Base-by-base conservation (phyloP, 2,329 filamentous ascomycete species). In the Penicillium sp. region DNA sequence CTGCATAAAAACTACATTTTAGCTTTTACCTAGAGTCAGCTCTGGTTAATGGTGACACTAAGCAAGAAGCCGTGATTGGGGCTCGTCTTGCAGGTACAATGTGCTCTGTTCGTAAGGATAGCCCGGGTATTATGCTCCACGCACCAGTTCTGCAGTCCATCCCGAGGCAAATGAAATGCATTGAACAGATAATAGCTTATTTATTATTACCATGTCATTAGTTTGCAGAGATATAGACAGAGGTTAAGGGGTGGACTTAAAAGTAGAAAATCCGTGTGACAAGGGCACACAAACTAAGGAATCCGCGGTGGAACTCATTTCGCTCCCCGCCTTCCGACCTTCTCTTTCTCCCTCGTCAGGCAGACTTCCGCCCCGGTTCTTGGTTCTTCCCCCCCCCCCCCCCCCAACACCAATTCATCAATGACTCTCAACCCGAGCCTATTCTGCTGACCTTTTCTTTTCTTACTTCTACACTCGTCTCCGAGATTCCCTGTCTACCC, bases 291-390 rank as follows among this genome's bases (percentile, higher is more conserved):
- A 62, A 61, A 62, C 54, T 29, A 21, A 43, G 33, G 24, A 42
- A 39, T 33, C 29, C 16, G 29, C 14, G 22, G 48, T 50, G 48
- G 48, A 50, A 50, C 48, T 42, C 48, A 50, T 56, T 50, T 62
- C 50, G 59, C 69, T 73, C 71, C 67, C 71, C 69, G 69, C 68
- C 69, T 73, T 71, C 68, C 65, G 67, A 65, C 64, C 68, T 65
- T 63, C 65, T 63, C 65, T 59, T 60, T 61, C 60, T 63, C 66
- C 62, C 66, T 59, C 65, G 68, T 62, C 59, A 59, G 54, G 53
- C 56, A 63, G 56, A 55, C 61, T 60, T 51, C 66, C 27, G 49
- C 49, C 26, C 31, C 44, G 52, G 29, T 47, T 58, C 39, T 22
- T 42, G 39, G 39, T 42, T 54, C 62, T 59, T 59, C 62, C 60